Conservation (phyloP, 1,139 yeast species). For the Yamadazyma diddensiae region DNA sequence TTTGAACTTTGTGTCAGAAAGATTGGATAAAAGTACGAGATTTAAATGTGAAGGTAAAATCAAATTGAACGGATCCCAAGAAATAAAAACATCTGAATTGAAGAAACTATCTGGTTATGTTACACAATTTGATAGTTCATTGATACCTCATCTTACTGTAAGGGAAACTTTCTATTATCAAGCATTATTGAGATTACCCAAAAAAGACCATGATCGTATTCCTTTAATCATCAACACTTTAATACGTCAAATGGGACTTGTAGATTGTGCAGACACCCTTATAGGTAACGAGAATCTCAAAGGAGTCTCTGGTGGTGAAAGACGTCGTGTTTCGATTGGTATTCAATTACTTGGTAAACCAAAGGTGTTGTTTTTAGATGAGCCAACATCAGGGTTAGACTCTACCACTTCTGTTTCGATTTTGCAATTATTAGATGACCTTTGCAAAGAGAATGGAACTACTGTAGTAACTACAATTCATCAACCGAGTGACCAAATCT, state of each 20-base stretch:
- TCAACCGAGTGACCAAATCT: constrained; percentile 73
- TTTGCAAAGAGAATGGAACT: constrained; percentile 57
- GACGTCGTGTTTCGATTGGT: constrained; percentile 78
- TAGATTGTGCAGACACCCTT: constrained; percentile 74
- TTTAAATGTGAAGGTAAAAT: constrained; percentile 25
- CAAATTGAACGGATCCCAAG: constrained; percentile 17
- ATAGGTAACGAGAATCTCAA: constrained; percentile 72
- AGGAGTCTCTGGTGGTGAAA: constrained; percentile 87
- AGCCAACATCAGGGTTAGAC: constrained; percentile 87
- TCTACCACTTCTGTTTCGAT: constrained; percentile 73
- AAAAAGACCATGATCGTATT: constrained; percentile 29
- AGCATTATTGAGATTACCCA: constrained; percentile 60
- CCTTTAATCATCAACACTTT: constrained; percentile 47
- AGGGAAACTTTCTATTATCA: constrained; percentile 72
- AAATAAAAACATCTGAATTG: constrained; percentile 43
- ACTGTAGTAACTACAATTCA: constrained; percentile 80
- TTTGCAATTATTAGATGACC: constrained; percentile 52
- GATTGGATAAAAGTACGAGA: constrained; percentile 41
- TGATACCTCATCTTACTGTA: constrained; percentile 70
- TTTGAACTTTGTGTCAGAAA: constrained; percentile 62
- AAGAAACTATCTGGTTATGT: constrained; percentile 64
- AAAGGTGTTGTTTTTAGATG: constrained; percentile 70
- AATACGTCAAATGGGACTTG: constrained; percentile 64
- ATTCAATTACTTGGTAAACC: constrained; percentile 73
- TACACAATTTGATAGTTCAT: constrained; percentile 74